A percentile compares a stretch with the other conserved stretches of the same genome.
These are phyloP conservation scores for Graphilbum ipis-grandicollis DNA, from an alignment of 2,329 filamentous ascomycete species.

Conservation along the genomic window DNA sequence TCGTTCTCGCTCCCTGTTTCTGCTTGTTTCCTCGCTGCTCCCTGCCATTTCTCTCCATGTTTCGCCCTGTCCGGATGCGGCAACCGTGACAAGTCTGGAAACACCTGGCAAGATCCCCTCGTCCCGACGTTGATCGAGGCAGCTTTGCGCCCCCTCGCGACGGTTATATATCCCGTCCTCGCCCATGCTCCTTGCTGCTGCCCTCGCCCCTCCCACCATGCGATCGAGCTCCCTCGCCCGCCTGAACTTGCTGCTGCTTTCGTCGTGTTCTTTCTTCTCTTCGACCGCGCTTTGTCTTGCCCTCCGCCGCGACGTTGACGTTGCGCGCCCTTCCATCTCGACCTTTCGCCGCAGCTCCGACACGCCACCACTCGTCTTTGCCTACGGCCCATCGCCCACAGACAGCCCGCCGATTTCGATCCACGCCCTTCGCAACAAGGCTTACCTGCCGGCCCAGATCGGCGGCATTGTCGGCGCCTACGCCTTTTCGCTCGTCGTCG, in stretches of 20 bases:
- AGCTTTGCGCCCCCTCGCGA: neutral
- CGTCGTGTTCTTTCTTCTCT: slow-evolving; percentile 9
- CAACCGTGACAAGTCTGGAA: no score
- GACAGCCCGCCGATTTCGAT: slow-evolving; percentile 42
- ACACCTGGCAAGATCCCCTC: no score
- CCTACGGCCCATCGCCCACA: slow-evolving; percentile 27
- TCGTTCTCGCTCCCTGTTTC: neutral
- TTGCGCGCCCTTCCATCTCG: slow-evolving; percentile 11
- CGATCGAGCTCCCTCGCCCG: slow-evolving; percentile 5
- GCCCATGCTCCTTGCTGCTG: neutral
- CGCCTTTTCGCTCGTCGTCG: slow-evolving; percentile 56
- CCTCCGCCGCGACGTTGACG: slow-evolving; percentile 15
- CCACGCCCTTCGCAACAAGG: slow-evolving; percentile 39
- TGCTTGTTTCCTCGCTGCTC: no score
- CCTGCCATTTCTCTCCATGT: neutral
- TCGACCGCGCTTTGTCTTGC: slow-evolving; percentile 11
- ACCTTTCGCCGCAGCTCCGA: no score
- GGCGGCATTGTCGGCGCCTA: slow-evolving; percentile 74
- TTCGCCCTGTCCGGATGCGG: no score
- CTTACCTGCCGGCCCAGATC: slow-evolving; percentile 63
- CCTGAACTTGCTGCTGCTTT: slow-evolving; percentile 11
- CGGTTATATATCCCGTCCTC: neutral
- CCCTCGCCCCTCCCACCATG: slow-evolving; percentile 21
- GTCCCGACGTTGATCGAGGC: no score
- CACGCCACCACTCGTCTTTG: slow-evolving; percentile 17